Percentiles rank a stretch among this genome's conserved stretches.
Conservation (phyloP, 805 yeast species). For the Wickerhamiella parazyma region DNA sequence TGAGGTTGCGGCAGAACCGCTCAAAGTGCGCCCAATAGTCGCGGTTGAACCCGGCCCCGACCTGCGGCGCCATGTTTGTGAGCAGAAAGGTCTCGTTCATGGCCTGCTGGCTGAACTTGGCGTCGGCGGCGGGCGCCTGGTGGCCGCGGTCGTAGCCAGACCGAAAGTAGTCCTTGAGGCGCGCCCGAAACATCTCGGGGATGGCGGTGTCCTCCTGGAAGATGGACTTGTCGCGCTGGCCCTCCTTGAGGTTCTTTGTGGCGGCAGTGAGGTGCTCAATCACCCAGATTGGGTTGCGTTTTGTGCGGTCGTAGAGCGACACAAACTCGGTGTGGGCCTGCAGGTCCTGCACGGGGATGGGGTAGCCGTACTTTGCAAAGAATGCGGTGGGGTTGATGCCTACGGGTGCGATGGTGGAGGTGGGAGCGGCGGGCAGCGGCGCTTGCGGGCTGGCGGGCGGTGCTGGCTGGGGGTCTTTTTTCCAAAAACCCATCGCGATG, state of each 20-base stretch:
- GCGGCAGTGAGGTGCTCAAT: constrained; percentile 76
- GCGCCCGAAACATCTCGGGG: constrained; percentile 64
- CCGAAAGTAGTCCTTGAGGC: constrained; percentile 75
- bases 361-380: constrained; percentile 79
- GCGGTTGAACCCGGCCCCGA: constrained; percentile 93
- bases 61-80: constrained; percentile 92
- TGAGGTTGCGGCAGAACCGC: constrained; percentile 68
- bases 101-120: constrained; percentile 76
- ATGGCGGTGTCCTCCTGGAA: constrained; percentile 78
- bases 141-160: constrained; percentile 96
- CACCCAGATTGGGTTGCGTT: constrained; percentile 65
- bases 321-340: constrained; percentile 62
- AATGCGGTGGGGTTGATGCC: constrained; percentile 60
- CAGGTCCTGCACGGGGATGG: constrained; percentile 87
- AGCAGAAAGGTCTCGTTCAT: constrained; percentile 90
- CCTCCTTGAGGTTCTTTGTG: constrained; percentile 30
- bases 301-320: constrained; percentile 73
- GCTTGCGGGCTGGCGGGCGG: constrained; percentile 13
- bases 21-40: constrained; percentile 98
- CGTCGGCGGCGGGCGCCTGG: constrained; percentile 96
- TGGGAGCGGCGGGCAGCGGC: constrained; percentile 12
- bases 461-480: not conserved
- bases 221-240: constrained; percentile 64
- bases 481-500: constrained; percentile 1
- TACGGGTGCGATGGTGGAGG: constrained; percentile 18